These are phyloP conservation scores for Fonsecaea multimorphosa DNA, from an alignment of 2,329 filamentous ascomycete species.

Conservation along the genomic window DNA sequence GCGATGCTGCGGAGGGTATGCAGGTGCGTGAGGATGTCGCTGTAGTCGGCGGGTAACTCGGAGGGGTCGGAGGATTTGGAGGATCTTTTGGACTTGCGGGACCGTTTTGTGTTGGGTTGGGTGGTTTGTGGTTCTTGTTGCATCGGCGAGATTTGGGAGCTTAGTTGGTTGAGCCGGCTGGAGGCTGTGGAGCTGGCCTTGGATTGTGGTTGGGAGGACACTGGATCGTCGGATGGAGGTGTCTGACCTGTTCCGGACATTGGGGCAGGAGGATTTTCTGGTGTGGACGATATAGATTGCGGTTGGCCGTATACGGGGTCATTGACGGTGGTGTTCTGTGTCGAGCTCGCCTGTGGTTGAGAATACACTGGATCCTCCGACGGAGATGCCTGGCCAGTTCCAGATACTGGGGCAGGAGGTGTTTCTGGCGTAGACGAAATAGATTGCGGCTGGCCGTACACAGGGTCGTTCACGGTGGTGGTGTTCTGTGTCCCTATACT, in stretches of 20 bases:
- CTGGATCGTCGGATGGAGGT: slow-evolving; percentile 11
- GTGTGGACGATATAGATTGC: not conserved
- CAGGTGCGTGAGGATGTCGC: slow-evolving; percentile 65
- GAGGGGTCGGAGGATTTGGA: slow-evolving; percentile 13
- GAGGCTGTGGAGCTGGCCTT: slow-evolving; percentile 16
- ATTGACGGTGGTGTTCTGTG: not conserved
- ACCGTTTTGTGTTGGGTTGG: slow-evolving; percentile 44
- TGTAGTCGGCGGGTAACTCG: slow-evolving; percentile 64
- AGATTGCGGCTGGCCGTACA: slow-evolving; percentile 3
- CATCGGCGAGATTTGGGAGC: slow-evolving; percentile 48
- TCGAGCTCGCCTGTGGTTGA: not conserved
- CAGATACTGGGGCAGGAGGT: not conserved
- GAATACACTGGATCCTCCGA: slow-evolving; percentile 13
- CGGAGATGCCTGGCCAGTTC: not conserved
- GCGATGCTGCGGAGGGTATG: slow-evolving; percentile 59
- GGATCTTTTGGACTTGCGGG: slow-evolving; percentile 30
- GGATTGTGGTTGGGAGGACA: slow-evolving; percentile 17
- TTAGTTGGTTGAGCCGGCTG: slow-evolving; percentile 56
- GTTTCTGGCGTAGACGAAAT: not conserved
- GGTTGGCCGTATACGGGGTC: slow-evolving; percentile 12
- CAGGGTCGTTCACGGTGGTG: slow-evolving; percentile 52
- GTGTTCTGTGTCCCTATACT: not conserved
- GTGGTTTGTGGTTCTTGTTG: slow-evolving; percentile 23
- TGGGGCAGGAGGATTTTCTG: not conserved
- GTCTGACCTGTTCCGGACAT: not conserved